These are phyloP conservation scores for Mycosarcoma mackinlayi DNA, from an alignment of 1,284 basidiomycete species.

Conservation along the genomic window DNA sequence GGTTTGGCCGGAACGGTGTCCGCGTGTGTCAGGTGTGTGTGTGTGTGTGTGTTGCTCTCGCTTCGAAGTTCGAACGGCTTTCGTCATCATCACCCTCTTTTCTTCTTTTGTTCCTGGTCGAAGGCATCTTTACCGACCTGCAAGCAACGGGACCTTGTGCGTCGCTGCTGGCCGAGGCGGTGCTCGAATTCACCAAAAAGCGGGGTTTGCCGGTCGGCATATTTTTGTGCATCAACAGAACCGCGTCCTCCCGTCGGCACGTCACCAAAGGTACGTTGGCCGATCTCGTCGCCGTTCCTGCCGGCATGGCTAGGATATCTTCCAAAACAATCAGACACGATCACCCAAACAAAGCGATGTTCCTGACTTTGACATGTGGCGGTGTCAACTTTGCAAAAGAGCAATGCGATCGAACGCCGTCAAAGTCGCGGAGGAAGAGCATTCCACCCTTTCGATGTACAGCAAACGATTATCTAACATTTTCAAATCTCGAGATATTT, in stretches of 20 bases:
- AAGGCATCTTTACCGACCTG: too few relatives aligned
- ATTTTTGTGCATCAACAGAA: background rate
- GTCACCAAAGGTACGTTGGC: background rate
- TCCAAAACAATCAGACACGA: constrained; percentile 4
- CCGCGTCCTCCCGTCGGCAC: too few relatives aligned
- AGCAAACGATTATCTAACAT: too few relatives aligned
- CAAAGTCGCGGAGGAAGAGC: too few relatives aligned
- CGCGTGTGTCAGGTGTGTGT: too few relatives aligned
- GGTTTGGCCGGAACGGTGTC: too few relatives aligned
- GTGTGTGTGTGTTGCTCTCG: constrained; percentile 1
- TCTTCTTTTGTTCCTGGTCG: background rate
- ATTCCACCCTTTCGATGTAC: too few relatives aligned
- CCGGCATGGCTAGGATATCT: background rate
- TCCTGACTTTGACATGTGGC: too few relatives aligned
- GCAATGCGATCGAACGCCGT: too few relatives aligned
- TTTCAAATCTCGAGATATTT: background rate
- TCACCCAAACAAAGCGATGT: too few relatives aligned
- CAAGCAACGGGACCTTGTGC: too few relatives aligned
- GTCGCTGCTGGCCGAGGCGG: constrained; percentile 5
- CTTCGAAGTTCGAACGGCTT: background rate
- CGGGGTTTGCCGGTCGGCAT: background rate
- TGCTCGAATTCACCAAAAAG: constrained; percentile 1
- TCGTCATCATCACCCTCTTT: constrained; percentile 6
- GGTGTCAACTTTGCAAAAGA: too few relatives aligned
- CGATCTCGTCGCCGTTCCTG: background rate